A percentile compares a stretch with the other conserved stretches of the same genome.
These are phyloP conservation scores for Annulohypoxylon nitens DNA, from an alignment of 495 filamentous ascomycete species.

Conservation along the genomic window DNA sequence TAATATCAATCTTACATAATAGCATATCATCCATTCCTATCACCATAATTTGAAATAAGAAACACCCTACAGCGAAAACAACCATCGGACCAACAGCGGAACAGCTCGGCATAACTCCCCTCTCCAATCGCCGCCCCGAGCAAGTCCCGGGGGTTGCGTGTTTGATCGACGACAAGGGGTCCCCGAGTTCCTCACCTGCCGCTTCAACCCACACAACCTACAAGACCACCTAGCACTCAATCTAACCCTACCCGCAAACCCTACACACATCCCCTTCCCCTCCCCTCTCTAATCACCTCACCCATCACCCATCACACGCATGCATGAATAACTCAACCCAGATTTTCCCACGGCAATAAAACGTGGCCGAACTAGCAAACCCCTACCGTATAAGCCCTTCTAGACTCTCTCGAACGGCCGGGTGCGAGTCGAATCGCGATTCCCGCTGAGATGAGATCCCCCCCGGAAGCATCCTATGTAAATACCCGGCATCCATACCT, in stretches of 20 bases:
- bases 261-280: no score
- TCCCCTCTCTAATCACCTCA: not conserved
- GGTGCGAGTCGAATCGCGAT: no score
- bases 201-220: not conserved
- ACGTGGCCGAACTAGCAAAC: slow-evolving; percentile 35
- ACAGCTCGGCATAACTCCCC: slow-evolving; percentile 24
- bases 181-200: not conserved
- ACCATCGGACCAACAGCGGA: slow-evolving; percentile 14
- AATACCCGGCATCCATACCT: no score
- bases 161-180: slow-evolving; percentile 43
- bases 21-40: not conserved
- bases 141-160: slow-evolving; percentile 21
- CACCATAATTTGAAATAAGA: not conserved
- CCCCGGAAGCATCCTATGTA: no score
- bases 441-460: no score
- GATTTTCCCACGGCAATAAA: slow-evolving; percentile 15
- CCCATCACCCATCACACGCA: not conserved
- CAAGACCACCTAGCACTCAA: not conserved
- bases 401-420: not conserved
- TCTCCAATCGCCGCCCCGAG: slow-evolving; percentile 16
- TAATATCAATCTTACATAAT: not conserved
- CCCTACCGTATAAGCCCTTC: not conserved
- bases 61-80: not conserved
- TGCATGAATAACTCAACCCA: slow-evolving; percentile 14
- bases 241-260: not conserved